Evolutionary conservation across 1,139 yeast species (phyloP), one percentile per base, ranked within the genome.

Genomic region (Scheffersomyces illinoinensis): DNA sequence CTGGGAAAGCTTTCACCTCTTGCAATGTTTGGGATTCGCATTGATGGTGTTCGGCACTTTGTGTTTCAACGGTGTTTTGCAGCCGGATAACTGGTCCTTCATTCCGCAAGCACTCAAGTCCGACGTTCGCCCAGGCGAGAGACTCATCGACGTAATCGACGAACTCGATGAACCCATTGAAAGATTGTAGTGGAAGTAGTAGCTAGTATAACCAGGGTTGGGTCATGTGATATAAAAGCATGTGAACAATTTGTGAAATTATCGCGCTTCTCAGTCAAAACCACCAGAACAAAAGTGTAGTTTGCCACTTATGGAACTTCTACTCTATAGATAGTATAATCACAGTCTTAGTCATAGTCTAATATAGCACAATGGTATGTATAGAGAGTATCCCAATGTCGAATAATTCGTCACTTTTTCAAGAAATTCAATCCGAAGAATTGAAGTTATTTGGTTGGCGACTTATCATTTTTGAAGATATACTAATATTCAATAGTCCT

Each of bases 21-120:
- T 88, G 61, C 96, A 91, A 70, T 75, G 87, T 46, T 54, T 83
- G 18, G 97, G 96, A 0, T 91, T 91, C 68, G 76, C 72, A 0
- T 68, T 86, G 43, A 76, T 90, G 58, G 93, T 90, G 4, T 81
- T 84, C 62, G 97, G 96, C 23, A 90, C 96, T 0, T 76, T 90
- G 56, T 81, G 90, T 57, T 91, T 89, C 76, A 90, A 91, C 68
- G 90, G 90, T 3, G 90, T 89, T 1, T 75, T 90, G 53, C 71
- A 72, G 19, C 83, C 87, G 33, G 85, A 80, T 61, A 64, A 70
- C 14, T 83, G 84, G 82, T 20, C 49, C 19, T 79, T 75, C 71
- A 68, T 86, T 47, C 91, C 91, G 5, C 50, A 56, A 0, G 74
- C 78, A 73, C 74, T 85, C 59, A 78, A 76, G 49, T 70, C 62